Conservation (phyloP, 306 rosid species). For the Hippophae rhamnoides region DNA sequence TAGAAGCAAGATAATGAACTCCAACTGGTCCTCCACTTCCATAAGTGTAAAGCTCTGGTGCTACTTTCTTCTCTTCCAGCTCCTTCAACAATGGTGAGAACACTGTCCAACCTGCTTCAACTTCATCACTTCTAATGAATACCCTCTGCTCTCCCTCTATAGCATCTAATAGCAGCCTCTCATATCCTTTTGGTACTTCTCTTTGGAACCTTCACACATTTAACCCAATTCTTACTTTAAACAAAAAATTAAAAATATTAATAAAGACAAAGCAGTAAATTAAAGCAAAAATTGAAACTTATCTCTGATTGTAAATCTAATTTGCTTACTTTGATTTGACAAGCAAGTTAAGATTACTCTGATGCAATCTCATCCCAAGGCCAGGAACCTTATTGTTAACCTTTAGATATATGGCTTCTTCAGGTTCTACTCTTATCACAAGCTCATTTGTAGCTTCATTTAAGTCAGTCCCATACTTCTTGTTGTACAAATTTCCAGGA, state of each 20-base stretch:
- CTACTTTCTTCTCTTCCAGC: constrained; percentile 70
- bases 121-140: constrained; percentile 94
- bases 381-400: constrained; percentile 97
- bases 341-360: constrained; percentile 81
- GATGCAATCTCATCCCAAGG: constrained; percentile 91
- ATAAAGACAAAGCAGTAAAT: constrained; percentile 7
- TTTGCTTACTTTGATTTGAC: constrained; percentile 58
- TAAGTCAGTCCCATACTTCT: constrained; percentile 75
- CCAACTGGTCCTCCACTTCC: constrained; percentile 98
- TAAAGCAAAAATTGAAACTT: no score
- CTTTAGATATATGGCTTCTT: constrained; percentile 91
- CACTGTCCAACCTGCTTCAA: constrained; percentile 85
- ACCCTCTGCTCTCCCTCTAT: constrained; percentile 84
- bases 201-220: constrained; percentile 51
- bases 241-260: no score
- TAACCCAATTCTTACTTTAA: no score
- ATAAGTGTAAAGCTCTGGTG: constrained; percentile 85
- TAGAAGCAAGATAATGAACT: constrained; percentile 88
- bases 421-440: constrained; percentile 87
- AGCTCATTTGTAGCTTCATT: constrained; percentile 94
- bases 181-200: constrained; percentile 92
- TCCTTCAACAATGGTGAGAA: constrained; percentile 88
- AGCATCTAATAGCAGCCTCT: constrained; percentile 84
- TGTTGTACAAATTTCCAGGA: constrained; percentile 87
- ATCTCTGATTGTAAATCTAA: no score